Conservation (phyloP, 2,329 filamentous ascomycete genomes). For the Colletotrichum echinochloae region DNA sequence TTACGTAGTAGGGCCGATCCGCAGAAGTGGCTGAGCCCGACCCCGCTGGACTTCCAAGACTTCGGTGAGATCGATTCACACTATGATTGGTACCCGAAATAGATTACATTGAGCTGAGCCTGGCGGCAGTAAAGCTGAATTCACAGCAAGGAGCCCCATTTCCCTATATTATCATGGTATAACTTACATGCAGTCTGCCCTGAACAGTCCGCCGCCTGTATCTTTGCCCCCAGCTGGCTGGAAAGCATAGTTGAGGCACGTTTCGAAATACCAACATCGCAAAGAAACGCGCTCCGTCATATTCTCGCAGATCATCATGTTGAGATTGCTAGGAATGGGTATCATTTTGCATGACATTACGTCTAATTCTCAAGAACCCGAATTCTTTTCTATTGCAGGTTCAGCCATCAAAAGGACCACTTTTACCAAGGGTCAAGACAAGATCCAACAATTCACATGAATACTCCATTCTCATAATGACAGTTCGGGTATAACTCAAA, state of each 20-base stretch:
- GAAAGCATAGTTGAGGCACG: neutral
- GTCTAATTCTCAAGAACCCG: too few relatives aligned
- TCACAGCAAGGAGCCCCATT: neutral
- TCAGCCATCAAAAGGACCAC: too few relatives aligned
- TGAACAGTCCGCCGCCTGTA: neutral
- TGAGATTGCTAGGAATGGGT: neutral
- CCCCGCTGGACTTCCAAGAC: neutral
- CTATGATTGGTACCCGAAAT: neutral
- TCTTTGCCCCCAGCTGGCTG: neutral
- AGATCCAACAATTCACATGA: too few relatives aligned
- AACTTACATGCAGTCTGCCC: neutral
- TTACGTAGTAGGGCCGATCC: neutral
- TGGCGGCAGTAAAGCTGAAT: neutral
- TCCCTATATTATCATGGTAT: neutral
- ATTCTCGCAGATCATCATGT: constrained; percentile 9
- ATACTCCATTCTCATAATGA: too few relatives aligned
- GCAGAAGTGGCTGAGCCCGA: constrained; percentile 8
- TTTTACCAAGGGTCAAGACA: too few relatives aligned
- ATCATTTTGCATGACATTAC: too few relatives aligned
- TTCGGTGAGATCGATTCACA: neutral
- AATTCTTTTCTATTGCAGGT: too few relatives aligned
- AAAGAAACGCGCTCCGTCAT: constrained; percentile 3
- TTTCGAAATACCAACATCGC: neutral
- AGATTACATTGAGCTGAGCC: too few relatives aligned
- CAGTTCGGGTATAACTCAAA: too few relatives aligned